Evolutionary conservation across 2,329 filamentous ascomycete species (phyloP), one percentile per base, ranked within the genome.

Genomic region (Aureobasidium sp.): DNA sequence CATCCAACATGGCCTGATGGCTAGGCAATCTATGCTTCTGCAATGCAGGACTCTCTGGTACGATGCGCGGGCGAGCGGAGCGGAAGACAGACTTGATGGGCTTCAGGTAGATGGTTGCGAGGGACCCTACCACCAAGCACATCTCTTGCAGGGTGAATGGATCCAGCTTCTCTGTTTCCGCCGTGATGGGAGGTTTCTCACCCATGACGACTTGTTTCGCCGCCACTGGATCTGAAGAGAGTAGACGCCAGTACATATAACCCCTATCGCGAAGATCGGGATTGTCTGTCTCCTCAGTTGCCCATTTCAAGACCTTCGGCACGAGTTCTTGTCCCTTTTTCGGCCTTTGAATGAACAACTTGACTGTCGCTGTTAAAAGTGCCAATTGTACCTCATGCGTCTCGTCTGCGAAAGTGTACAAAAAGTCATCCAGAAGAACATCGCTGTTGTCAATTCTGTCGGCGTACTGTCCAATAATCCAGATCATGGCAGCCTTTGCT

Each of bases 191-290:
- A 7, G 94, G 94, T 73, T 99, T 99, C 67, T 96, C 89, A 63
- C 94, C 93, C 93, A 99, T 97, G 66, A 99, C 92, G 57, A 99
- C 85, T 64, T 86, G 80, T 72, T 89, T 94, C 2, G 94, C 94
- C 0, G 88, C 85, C 54, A 87, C 86, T 67, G 96, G 93, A 72
- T 97, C 92, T 0, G 91, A 95, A 1, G 91, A 96, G 1, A 99
- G 82, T 14, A 99, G 82, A 5, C 94, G 90, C 94, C 94, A 99
- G 79, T 99, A 99, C 92, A 99, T 97, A 79, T 97, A 99, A 0
- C 94, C 94, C 68, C 94, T 82, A 73, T 99, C 94, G 65, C 94
- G 87, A 32, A 99, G 84, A 75, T 99, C 94, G 0, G 94, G 94
- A 74, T 99, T 97, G 72, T 99, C 94, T n/a, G 93, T 97, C 74